Percentiles rank a stretch among this genome's conserved stretches.
These are phyloP conservation scores for Colletotrichum caudatum DNA, from an alignment of 2,329 filamentous ascomycete genomes.

Conservation along the genomic window DNA sequence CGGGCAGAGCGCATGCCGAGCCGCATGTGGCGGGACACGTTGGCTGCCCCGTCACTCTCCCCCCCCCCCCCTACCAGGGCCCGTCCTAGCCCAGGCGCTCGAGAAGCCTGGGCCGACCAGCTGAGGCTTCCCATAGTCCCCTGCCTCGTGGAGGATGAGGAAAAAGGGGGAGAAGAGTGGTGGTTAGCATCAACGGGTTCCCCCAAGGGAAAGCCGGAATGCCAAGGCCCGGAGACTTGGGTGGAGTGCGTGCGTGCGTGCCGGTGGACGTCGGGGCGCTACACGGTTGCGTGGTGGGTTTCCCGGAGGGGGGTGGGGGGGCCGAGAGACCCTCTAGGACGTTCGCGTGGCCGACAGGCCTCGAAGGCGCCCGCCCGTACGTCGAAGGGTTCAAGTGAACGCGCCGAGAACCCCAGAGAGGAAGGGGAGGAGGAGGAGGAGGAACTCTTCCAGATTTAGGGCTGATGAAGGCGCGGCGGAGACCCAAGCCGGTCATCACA, in stretches of 20 bases:
- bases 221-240: not conserved
- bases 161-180: too few species aligned
- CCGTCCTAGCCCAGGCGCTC: not conserved
- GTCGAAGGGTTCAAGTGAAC: not conserved
- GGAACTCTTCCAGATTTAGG: not conserved
- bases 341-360: not conserved
- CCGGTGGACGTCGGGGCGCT: not conserved
- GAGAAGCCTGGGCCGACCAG: not conserved
- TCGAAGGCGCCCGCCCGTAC: not conserved
- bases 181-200: not conserved
- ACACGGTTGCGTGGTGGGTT: not conserved
- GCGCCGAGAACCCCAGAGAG: not conserved
- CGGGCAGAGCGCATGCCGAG: too few species aligned
- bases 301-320: not conserved
- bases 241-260: not conserved
- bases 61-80: too few species aligned
- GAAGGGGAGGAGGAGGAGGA: not conserved
- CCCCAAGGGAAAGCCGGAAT: slow-evolving; percentile 14
- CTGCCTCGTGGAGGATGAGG: not conserved
- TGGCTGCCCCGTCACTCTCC: too few species aligned
- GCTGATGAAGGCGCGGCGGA: not conserved
- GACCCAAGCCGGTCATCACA: too few species aligned
- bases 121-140: not conserved
- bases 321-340: too few species aligned
- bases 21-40: too few species aligned